Evolutionary conservation across 495 filamentous ascomycete species (phyloP).

Genomic region (Glutinoglossum americanum): DNA sequence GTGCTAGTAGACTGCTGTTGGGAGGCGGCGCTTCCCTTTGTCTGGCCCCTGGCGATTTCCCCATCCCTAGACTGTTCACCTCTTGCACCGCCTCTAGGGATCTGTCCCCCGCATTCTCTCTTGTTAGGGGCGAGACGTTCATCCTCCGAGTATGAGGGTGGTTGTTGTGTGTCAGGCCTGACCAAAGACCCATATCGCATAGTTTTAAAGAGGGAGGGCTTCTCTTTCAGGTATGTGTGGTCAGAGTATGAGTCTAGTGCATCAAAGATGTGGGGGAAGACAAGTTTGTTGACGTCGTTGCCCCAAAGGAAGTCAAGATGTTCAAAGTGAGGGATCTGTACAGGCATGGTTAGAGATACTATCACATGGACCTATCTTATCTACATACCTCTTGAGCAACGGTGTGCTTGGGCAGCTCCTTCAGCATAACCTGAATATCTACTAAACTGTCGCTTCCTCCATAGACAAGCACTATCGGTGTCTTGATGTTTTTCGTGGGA

Average conservation of each 20-base stretch:
- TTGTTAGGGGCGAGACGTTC: background rate
- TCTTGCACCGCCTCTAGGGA: background rate
- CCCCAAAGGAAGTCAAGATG: conserved; percentile 98
- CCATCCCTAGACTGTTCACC: background rate
- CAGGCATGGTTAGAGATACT: background rate
- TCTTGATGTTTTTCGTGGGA: conserved; percentile 90
- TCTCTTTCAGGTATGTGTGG: background rate
- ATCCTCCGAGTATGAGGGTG: background rate
- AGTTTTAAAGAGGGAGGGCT: background rate
- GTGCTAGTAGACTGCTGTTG: background rate
- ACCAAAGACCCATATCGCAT: background rate
- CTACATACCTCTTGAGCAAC: conserved; percentile 38
- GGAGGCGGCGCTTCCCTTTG: background rate
- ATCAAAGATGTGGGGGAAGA: conserved; percentile 78
- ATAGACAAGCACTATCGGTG: conserved; percentile 81
- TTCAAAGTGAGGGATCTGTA: conserved; percentile 61
- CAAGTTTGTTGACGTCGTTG: conserved; percentile 54
- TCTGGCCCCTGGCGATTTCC: background rate
- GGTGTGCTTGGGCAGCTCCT: conserved; percentile 65
- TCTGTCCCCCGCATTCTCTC: background rate
- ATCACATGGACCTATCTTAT: background rate
- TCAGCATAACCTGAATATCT: conserved; percentile 83
- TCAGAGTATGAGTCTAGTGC: conserved; percentile 33
- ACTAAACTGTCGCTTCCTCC: conserved; percentile 85
- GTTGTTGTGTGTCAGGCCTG: background rate